Evolutionary conservation across 2,329 filamentous ascomycete species (phyloP).

Genomic region (Verticillium alfalfae): DNA sequence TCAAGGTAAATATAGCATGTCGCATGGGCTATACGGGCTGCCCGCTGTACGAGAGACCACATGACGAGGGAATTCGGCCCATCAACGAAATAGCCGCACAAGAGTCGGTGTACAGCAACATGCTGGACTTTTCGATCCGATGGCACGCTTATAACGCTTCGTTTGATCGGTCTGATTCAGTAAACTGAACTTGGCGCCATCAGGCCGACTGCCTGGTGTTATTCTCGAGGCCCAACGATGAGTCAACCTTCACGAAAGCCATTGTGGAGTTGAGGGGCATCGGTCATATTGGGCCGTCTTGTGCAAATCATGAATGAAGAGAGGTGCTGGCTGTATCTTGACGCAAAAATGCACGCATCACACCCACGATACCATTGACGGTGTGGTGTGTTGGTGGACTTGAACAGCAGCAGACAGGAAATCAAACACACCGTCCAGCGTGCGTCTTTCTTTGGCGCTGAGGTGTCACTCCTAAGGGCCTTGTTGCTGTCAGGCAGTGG

Average conservation of each 20-base stretch:
- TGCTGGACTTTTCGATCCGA: neutral
- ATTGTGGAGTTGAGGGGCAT: no score
- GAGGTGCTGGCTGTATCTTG: no score
- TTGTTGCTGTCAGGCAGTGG: neutral
- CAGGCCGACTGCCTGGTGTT: neutral
- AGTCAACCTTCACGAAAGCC: no score
- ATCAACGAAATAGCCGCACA: neutral
- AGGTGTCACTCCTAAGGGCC: neutral
- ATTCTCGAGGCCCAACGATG: neutral
- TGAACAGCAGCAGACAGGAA: no score
- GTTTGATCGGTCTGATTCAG: neutral
- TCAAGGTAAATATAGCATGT: neutral
- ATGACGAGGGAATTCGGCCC: neutral
- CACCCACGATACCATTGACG: no score
- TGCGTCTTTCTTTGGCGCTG: neutral
- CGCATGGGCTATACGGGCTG: neutral
- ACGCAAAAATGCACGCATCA: no score
- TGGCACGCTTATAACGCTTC: neutral
- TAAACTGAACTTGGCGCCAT: neutral
- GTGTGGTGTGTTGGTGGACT: no score
- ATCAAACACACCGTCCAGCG: neutral
- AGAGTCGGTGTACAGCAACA: neutral
- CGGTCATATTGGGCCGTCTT: no score
- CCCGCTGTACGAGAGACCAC: neutral
- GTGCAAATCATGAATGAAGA: no score